Base-by-base conservation (phyloP, 2,329 filamentous ascomycete species). In the Cladophialophora bantiana region DNA sequence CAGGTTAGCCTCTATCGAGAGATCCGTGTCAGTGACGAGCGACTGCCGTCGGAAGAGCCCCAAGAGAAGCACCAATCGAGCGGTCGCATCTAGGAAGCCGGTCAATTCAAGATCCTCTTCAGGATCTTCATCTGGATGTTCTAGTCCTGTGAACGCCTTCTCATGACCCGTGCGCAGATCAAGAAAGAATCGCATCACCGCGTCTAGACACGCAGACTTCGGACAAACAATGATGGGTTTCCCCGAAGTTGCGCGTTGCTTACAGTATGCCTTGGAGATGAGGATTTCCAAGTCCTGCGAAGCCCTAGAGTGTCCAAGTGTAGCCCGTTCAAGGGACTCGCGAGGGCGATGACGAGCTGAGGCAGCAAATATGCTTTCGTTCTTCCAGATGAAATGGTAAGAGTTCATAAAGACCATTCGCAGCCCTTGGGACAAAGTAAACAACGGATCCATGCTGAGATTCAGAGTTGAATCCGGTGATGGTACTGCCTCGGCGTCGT, bases 341-440 rank as follows among this genome's bases (percentile, higher is more conserved):
- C 26, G 50, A n/a, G 40, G 40, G 40, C 40, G 40, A 42, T 42
- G n/a, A 6, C 40, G 40, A 1, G 40, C 40, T 5, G 40, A 18
- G 13, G 40, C 18, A 4, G 40, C 40, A 42, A 42, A 42, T n/a
- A 42, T 18, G 40, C 40, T 42, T 18, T 42, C 40, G 4, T n/a
- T n/a, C 13, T 5, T n/a, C 5, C 18, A 13, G 40, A 42, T 42
- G 50, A 53, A 53, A 32, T n/a, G 13, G n/a, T n/a, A 6, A 9
- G 56, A 2, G 6, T 59, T 59, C 56, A 59, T 59, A 4, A 32
- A 40, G 6, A 59, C 26, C 26, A 15, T 38, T 40, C 56, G 35
- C 35, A 59, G 40, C 7, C 56, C 56, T 7, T 32, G 32, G 56
- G 32, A 59, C 31, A 59, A 45, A 20, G n/a, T 12, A 26, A 59